Evolutionary conservation across 345 rosid species (phyloP), one percentile per base, ranked within the genome.

Genomic region (Dipteronia sinensis): DNA sequence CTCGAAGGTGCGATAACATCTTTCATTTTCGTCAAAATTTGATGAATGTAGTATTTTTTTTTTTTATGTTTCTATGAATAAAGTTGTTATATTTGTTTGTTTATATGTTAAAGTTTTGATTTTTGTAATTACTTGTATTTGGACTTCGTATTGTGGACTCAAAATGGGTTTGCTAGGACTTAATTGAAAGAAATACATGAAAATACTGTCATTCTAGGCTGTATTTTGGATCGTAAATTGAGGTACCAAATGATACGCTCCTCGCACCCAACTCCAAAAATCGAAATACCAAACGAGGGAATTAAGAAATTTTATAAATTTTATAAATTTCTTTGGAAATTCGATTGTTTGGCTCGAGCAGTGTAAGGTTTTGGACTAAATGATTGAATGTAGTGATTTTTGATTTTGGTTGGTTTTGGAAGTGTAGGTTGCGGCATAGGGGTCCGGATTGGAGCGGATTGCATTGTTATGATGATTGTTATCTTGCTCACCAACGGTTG

Each of bases 361-460:
- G 22, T n/a, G 64, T 59, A 59, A 46, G 49, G 13, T 2, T 46
- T 46, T 46, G 12, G 49, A 46, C 49, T 10, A 46, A 46, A 7
- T 46, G 63, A 27, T 71, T 29, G 47, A 20, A 6, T 25, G 20
- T 49, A 12, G 62, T 71, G 25, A 29, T 34, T 64, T 67, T 22
- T 22, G 3, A 75, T 51, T 53, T 53, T 34, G 34, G 51, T 38
- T 22, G 31, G 55, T 49, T 73, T 15, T 67, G 78, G 49, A 44
- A 80, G 47, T 79, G 78, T 23, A 91, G 97, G 69, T 77, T 93
- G 90, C 84, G 85, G 49, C 97, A 93, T 77, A 82, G 97, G 86
- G 97, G 95, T 72, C 97, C 97, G 46, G 97, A 93, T 25, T 93
- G 97, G 97, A 91, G 97, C 27, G 97, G 97, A 0, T 72, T 93